A percentile compares a stretch with the other conserved stretches of the same genome.
Conservation (phyloP, 1,284 basidiomycete species). For the Malassezia japonica region DNA sequence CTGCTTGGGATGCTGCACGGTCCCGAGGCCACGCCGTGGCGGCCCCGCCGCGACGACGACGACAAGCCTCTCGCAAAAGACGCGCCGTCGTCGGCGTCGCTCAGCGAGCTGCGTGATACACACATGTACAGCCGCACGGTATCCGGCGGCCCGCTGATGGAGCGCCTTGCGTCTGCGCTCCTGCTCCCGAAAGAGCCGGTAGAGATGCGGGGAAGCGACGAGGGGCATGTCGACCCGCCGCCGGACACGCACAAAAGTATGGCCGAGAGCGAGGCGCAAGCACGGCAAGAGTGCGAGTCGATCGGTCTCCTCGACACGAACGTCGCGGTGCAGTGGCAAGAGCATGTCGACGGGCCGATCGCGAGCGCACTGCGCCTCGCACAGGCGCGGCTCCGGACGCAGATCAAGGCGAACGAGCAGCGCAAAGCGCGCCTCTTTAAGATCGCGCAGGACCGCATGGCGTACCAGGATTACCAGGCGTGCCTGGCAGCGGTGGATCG, state of each 20-base stretch:
- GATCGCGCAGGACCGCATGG: conserved; percentile 76
- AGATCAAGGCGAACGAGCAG: conserved; percentile 70
- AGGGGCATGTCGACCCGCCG: neutral
- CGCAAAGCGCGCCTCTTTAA: conserved; percentile 65
- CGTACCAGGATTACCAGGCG: conserved; percentile 56
- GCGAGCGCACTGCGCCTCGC: conserved; percentile 77
- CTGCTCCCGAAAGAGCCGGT: conserved; percentile 54
- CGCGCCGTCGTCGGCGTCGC: neutral
- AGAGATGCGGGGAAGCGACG: conserved; percentile 52
- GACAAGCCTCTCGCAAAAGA: neutral
- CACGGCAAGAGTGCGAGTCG: conserved; percentile 7
- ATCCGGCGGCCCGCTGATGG: conserved; percentile 7
- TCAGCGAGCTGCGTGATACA: neutral
- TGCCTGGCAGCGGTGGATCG: conserved; percentile 42
- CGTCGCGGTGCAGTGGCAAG: conserved; percentile 46
- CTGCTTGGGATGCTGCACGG: conserved; percentile 8
- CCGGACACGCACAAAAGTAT: conserved; percentile 9
- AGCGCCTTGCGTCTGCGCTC: conserved; percentile 14
- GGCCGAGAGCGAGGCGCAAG: conserved; percentile 7
- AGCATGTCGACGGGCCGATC: conserved; percentile 71
- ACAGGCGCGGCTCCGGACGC: conserved; percentile 67
- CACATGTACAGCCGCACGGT: conserved; percentile 13
- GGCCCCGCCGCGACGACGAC: conserved; percentile 14
- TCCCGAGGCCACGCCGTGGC: conserved; percentile 7
- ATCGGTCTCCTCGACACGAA: conserved; percentile 10